Percentiles rank a stretch among this genome's conserved stretches.
Conservation (phyloP, 768 basidiomycete species). For the Phaeolepiota aurea region DNA sequence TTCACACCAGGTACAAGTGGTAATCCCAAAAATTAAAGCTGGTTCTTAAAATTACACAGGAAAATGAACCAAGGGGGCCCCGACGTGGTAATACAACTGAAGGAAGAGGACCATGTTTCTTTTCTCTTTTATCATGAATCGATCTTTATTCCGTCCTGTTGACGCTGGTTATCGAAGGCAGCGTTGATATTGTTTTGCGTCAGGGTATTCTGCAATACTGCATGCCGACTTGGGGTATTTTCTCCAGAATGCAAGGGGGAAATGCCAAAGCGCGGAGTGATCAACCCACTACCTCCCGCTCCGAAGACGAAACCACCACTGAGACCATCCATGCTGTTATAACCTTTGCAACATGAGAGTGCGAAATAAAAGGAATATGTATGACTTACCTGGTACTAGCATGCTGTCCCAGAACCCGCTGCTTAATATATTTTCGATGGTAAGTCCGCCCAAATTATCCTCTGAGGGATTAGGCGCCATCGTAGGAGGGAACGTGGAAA, state of each 20-base stretch:
- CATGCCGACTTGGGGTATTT: constrained; percentile 32
- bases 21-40: too few relatives aligned
- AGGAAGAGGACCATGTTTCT: background rate
- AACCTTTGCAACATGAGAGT: constrained; percentile 37
- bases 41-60: background rate
- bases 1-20: background rate
- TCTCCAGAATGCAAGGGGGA: constrained; percentile 54
- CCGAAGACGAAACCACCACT: constrained; percentile 85
- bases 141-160: constrained; percentile 22
- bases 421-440: constrained; percentile 79
- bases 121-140: constrained; percentile 15
- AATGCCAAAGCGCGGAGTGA: constrained; percentile 60
- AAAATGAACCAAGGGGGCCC: background rate
- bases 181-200: constrained; percentile 40
- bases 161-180: constrained; percentile 26
- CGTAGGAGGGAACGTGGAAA: constrained; percentile 82
- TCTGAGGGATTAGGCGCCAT: constrained; percentile 51
- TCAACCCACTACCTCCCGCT: constrained; percentile 74
- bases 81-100: background rate
- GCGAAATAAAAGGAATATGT: constrained; percentile 1
- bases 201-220: constrained; percentile 13
- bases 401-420: constrained; percentile 84
- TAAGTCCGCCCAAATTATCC: constrained; percentile 38
- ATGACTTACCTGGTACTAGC: constrained; percentile 68
- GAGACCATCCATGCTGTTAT: constrained; percentile 74